Evolutionary conservation across 176 grass and related monocot genomes (phyloP), one percentile per base, ranked within the genome.

Genomic region (Eragrostis curvula): DNA sequence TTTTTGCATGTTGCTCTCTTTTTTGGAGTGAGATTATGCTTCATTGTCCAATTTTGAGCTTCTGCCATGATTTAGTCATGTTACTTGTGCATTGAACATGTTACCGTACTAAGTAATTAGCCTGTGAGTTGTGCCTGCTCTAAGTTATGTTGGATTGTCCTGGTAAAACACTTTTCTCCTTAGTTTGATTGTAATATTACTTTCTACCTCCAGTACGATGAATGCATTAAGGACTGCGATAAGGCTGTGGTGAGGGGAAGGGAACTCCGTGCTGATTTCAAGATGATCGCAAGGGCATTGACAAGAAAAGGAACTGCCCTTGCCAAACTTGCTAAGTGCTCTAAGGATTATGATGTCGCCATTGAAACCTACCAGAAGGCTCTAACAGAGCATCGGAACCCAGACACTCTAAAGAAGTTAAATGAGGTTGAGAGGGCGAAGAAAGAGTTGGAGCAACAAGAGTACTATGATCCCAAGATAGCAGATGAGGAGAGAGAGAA

Each of bases 231-330:
- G 77, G 97, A 99, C 78, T 99, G 93, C 21, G 93, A 99, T 80
- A 90, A 92, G 80, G 97, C 97, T 71, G 97, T 99, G 58, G 97
- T 94, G 65, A 91, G 93, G 80, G 96, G 93, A 70, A 99, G 97
- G 77, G 97, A 99, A 32, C 97, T 99, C 78, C 93, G 83, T 57
- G 81, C 91, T 83, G 97, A 99, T 87, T 99, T 88, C 87, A 99
- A 99, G 84, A 96, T 99, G 93, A 61, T 99, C 50, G 81, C 97
- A 71, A 93, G 91, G 77, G 97, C 97, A 82, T 85, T 99, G 55
- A 99, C 97, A 56, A 96, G 97, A 87, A 99, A 99, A 93, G 97
- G 97, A 83, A 99, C 93, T 41, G 97, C 97, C 55, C 85, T 96
- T 15, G 83, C 60, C 12, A 99, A 99, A 78, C 88, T 96, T 42